Evolutionary conservation across 495 filamentous ascomycete genomes (phyloP), one percentile per base, ranked within the genome.

Genomic region (Daldinia grandis): DNA sequence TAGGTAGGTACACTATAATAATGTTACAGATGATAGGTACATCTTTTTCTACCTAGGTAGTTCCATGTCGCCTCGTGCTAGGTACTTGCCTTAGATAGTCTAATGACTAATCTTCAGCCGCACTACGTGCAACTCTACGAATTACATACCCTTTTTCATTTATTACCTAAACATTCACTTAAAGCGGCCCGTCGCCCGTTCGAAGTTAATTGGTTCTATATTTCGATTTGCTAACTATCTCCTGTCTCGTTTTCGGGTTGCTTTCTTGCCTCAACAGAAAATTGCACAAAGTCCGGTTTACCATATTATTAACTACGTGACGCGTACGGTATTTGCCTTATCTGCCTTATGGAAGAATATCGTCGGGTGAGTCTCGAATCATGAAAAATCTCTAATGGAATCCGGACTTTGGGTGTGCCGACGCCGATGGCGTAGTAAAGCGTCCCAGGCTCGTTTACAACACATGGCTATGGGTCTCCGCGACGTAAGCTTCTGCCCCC

Each of bases 111-210:
- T 54, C 30, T 31, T 57, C 54, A 57, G 54, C 54, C 54, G 54
- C 53, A 56, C 53, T 21, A 33, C 12, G 37, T 56, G 53, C 54
- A 57, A 57, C 30, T 47, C 19, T 57, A 37, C 4, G 7, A 57
- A 17, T 57, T 40, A 57, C 33, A 24, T 40, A 24, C 15, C 4
- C 17, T 40, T 21, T 33, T 33, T 25, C 3, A 5, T 33, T 15
- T 27, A 25, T 38, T 47, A 10, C 21, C 24, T 5, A 7, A 21
- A 42, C 38, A 17, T n/a, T 19, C 10, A 50, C 24, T 35, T 27
- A 14, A 50, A 25, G 15, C 24, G 49, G 24, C 14, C 49, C 49
- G 49, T 28, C 14, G 4, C 24, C 49, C 49, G 49, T 3, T 30
- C 25, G 28, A 14, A 51, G 49, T 51, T 24, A 28, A 47, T 47